Percentiles rank a stretch among this genome's conserved stretches.
Evolutionary conservation across 2,329 filamentous ascomycete genomes (phyloP).

Genomic region (Fusarium tricinctum): DNA sequence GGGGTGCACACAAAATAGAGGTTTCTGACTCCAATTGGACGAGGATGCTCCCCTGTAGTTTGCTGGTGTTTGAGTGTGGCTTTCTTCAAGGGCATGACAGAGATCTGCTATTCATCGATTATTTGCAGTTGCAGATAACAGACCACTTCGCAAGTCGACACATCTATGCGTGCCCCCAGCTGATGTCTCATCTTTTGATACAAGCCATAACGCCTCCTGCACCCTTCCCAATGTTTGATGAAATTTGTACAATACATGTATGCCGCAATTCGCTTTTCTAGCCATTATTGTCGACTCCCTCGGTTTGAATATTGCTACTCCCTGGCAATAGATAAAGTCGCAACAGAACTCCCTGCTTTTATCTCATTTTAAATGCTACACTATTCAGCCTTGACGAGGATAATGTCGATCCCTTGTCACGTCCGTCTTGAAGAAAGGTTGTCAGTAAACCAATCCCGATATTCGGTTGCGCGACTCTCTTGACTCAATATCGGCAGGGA

Average conservation of each 20-base stretch:
- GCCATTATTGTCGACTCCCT: constrained; percentile 11
- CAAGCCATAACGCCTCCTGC: constrained; percentile 36
- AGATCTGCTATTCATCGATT: constrained; percentile 31
- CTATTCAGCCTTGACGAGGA: constrained; percentile 8
- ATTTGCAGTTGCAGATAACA: constrained; percentile 26
- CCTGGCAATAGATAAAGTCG: constrained; percentile 23
- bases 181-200: constrained; percentile 42
- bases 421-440: not conserved
- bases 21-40: constrained; percentile 22
- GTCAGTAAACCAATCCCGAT: not conserved
- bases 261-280: constrained; percentile 31
- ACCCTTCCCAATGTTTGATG: constrained; percentile 35
- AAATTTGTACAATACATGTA: constrained; percentile 29
- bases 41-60: constrained; percentile 2
- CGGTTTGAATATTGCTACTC: constrained; percentile 29
- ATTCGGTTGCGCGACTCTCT: constrained; percentile 14
- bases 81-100: constrained; percentile 25
- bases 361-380: constrained; percentile 4
- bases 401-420: not conserved
- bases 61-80: constrained; percentile 28
- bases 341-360: constrained; percentile 9
- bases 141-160: constrained; percentile 12
- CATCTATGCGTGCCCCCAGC: constrained; percentile 18
- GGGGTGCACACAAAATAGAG: not conserved
- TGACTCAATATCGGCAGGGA: constrained; percentile 9